Conservation (phyloP, 306 rosid genomes). For the Quercus glauca region DNA sequence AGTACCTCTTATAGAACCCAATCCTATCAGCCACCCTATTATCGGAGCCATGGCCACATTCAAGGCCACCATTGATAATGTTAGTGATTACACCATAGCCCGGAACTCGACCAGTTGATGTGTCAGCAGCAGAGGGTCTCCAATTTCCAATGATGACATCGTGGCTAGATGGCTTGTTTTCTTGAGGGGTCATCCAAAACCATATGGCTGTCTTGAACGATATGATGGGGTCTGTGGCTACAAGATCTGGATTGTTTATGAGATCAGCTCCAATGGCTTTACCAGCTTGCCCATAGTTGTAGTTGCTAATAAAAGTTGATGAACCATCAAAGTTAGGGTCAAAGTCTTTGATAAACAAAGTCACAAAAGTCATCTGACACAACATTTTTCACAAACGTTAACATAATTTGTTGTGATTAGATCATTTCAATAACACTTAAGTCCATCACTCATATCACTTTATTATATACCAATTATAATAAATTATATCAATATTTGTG, state of each 20-base stretch:
- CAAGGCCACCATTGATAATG: slow-evolving; percentile 55
- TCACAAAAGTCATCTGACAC: no score
- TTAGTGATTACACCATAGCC: slow-evolving; percentile 61
- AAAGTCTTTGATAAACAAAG: neutral
- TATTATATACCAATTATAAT: no score
- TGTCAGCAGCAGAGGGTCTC: slow-evolving; percentile 45
- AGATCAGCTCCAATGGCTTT: slow-evolving; percentile 42
- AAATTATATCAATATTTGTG: no score
- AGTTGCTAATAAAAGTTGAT: slow-evolving; percentile 28
- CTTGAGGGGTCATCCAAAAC: slow-evolving; percentile 74
- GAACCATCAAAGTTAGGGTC: neutral
- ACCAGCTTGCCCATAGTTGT: slow-evolving; percentile 61
- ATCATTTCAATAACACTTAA: no score
- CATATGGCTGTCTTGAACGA: slow-evolving; percentile 68
- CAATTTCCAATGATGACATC: slow-evolving; percentile 48
- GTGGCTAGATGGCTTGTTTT: slow-evolving; percentile 61
- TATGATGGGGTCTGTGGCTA: slow-evolving; percentile 40
- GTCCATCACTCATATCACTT: no score
- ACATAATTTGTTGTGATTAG: no score
- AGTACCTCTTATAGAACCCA: slow-evolving; percentile 50
- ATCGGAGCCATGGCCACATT: slow-evolving; percentile 39
- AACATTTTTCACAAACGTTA: neutral
- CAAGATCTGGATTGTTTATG: slow-evolving; percentile 54
- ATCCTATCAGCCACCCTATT: slow-evolving; percentile 33
- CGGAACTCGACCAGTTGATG: slow-evolving; percentile 32